Conservation (phyloP, 2,329 filamentous ascomycete genomes). For the Colletotrichum sp. region DNA sequence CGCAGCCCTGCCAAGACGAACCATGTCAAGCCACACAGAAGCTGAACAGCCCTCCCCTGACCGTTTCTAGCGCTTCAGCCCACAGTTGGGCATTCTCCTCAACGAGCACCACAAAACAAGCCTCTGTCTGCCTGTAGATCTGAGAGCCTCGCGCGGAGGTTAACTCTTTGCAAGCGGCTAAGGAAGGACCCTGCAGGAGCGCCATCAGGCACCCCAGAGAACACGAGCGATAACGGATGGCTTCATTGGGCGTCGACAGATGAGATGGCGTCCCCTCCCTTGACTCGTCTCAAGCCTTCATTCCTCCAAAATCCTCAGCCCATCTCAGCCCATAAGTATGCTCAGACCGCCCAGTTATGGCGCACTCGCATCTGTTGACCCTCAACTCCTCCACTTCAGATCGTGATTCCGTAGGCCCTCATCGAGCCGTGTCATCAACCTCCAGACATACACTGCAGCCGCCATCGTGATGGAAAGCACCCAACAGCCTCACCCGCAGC, state of each 20-base stretch:
- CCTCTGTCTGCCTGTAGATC: neutral
- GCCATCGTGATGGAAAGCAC: neutral
- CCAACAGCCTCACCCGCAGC: neutral
- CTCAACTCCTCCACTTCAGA: neutral
- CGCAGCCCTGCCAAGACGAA: neutral
- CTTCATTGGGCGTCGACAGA: neutral
- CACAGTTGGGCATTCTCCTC: conserved; percentile 5
- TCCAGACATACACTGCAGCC: neutral
- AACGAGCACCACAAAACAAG: neutral
- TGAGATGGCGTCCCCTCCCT: conserved; percentile 2
- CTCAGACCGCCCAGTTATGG: neutral
- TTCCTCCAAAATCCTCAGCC: neutral
- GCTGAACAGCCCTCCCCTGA: neutral
- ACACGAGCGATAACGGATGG: neutral
- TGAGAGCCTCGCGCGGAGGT: neutral
- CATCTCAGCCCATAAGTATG: conserved; percentile 11
- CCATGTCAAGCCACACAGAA: conserved; percentile 3
- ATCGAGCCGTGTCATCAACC: neutral
- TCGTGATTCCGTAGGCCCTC: neutral
- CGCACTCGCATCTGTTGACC: neutral
- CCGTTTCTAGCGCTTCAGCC: neutral
- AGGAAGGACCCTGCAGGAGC: neutral
- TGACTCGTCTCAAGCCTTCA: neutral
- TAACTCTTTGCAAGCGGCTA: neutral
- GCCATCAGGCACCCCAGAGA: neutral